Conservation (phyloP, 768 basidiomycete species). For the Gloeopeniophorella convolvens region DNA sequence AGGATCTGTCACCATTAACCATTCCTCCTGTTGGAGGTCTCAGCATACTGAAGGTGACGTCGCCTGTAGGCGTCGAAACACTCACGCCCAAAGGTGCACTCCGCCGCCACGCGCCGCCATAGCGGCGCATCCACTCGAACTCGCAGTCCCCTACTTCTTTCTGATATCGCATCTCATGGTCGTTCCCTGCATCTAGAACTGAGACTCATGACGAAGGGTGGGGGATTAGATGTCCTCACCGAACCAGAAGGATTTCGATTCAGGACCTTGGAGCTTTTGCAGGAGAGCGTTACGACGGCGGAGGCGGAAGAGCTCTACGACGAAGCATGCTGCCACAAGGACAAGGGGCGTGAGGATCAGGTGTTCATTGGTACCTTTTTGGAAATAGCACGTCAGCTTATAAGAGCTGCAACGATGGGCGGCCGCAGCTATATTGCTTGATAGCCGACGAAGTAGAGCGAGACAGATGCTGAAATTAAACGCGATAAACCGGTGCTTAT, state of each 20-base stretch:
- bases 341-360: too few species aligned
- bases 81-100: conserved; percentile 22
- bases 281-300: neutral
- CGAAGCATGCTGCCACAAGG: neutral
- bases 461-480: too few species aligned
- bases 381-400: too few species aligned
- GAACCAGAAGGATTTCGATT: neutral
- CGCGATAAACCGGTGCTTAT: too few species aligned
- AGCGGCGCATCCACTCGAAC: conserved; percentile 18
- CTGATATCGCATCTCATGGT: neutral
- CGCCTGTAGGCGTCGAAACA: neutral
- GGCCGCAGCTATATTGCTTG: too few species aligned
- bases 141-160: conserved; percentile 22
- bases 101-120: conserved; percentile 19
- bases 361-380: too few species aligned
- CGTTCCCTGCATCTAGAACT: neutral
- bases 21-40: conserved; percentile 9
- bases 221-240: neutral
- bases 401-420: too few species aligned
- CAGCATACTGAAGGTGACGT: neutral
- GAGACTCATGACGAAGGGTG: neutral
- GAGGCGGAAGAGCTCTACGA: neutral
- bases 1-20: neutral
- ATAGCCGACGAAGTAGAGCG: too few species aligned
- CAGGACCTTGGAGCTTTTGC: neutral